Conservation (phyloP, 2,329 filamentous ascomycete genomes). For the Cladosporium sp. region DNA sequence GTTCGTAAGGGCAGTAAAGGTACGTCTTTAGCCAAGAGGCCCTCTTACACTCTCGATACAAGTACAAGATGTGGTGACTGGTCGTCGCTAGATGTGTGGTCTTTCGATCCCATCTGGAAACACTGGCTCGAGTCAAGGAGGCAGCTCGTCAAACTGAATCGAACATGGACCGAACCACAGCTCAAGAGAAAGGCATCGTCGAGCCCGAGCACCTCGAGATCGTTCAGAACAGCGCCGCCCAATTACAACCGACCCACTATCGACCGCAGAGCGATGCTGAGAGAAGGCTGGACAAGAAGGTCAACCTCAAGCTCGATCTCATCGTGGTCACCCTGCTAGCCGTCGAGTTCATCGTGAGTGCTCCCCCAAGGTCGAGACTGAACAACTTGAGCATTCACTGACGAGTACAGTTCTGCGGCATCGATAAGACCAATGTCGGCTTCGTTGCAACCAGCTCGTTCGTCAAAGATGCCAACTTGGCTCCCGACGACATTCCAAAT, state of each 20-base stretch:
- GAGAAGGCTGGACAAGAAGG: not conserved
- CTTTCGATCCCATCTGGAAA: not conserved
- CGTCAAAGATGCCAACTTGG: constrained; percentile 7
- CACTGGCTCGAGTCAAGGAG: not conserved
- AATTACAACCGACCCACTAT: constrained; percentile 9
- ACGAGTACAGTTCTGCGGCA: constrained; percentile 4
- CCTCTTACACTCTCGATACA: not conserved
- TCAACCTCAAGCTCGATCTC: constrained; percentile 9
- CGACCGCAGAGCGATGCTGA: not conserved
- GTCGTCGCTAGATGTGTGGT: not conserved
- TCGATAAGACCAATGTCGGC: constrained; percentile 8
- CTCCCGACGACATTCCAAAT: constrained; percentile 4
- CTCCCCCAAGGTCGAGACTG: not conserved
- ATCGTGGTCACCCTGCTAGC: not conserved
- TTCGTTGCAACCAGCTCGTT: constrained; percentile 11
- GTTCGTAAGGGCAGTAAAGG: not conserved
- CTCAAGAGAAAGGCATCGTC: constrained; percentile 10
- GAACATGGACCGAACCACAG: not conserved
- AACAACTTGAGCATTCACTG: not conserved
- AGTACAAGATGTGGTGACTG: not conserved
- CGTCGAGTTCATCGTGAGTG: constrained; percentile 6
- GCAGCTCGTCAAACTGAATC: not conserved
- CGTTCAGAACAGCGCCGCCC: not conserved
- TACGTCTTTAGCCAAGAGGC: not conserved
- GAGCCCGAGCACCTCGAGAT: constrained; percentile 10